These are phyloP conservation scores for Kluyveromyces lactis DNA, from an alignment of 805 yeast genomes.

Conservation along the genomic window DNA sequence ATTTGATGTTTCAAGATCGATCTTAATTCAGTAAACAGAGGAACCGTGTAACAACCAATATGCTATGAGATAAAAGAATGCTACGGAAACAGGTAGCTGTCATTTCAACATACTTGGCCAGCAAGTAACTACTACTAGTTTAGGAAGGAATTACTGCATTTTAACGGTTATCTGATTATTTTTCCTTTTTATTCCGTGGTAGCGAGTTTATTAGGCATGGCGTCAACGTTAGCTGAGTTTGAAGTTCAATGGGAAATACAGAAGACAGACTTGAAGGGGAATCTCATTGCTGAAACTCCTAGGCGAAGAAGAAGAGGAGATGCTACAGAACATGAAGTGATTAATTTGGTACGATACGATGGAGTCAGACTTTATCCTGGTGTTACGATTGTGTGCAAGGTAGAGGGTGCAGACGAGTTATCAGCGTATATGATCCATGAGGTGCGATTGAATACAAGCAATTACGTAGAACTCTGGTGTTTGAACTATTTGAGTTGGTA, in stretches of 20 bases:
- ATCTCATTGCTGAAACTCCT: conserved; percentile 11
- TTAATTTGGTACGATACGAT: conserved; percentile 37
- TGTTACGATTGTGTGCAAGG: conserved; percentile 39
- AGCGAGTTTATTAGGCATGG: not conserved
- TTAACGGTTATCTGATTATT: no score
- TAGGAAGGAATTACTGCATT: no score
- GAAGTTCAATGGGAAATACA: conserved; percentile 21
- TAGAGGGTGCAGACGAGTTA: conserved; percentile 27
- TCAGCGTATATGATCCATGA: conserved; percentile 43
- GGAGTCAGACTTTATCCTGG: conserved; percentile 44
- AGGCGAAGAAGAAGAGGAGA: conserved; percentile 18
- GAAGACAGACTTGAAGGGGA: conserved; percentile 22
- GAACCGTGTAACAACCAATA: no score
- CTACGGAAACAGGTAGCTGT: no score
- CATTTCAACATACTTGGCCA: no score
- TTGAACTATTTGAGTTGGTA: conserved; percentile 37
- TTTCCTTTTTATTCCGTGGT: no score
- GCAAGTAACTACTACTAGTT: no score
- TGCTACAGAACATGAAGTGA: conserved; percentile 6
- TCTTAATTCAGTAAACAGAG: no score
- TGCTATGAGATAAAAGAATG: no score
- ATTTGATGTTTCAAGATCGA: no score
- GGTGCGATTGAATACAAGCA: conserved; percentile 40
- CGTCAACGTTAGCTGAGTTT: conserved; percentile 2
- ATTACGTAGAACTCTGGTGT: conserved; percentile 40